These are phyloP conservation scores for Linnemannia schmuckeri DNA, from an alignment of 192 early-diverging fungal species.

Conservation along the genomic window DNA sequence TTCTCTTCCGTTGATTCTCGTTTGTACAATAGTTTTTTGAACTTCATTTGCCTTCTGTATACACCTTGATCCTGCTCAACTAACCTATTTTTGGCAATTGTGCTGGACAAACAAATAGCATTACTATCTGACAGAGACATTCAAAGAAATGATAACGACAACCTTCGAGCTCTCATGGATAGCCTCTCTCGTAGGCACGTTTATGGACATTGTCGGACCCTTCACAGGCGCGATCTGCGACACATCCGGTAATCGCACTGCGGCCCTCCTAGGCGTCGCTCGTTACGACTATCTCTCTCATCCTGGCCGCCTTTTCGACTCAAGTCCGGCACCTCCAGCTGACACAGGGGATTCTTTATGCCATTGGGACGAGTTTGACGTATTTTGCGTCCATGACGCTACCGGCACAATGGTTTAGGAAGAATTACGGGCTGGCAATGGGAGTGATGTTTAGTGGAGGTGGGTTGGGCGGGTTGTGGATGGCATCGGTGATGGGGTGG, in stretches of 20 bases:
- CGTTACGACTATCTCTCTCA: background rate
- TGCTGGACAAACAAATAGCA: background rate
- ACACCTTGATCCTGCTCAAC: too few relatives aligned
- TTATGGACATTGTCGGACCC: background rate
- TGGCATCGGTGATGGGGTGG: background rate
- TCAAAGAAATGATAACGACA: background rate
- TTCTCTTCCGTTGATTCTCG: too few relatives aligned
- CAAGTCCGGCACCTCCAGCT: conserved; percentile 55
- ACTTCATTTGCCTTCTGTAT: too few relatives aligned
- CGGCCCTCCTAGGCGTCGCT: background rate
- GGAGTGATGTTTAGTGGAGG: conserved; percentile 25
- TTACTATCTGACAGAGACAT: conserved; percentile 23
- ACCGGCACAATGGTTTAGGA: conserved; percentile 71
- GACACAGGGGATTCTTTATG: conserved; percentile 69
- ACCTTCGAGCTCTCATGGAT: background rate
- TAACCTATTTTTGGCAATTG: too few relatives aligned
- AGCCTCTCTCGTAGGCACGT: background rate
- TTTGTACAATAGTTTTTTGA: too few relatives aligned
- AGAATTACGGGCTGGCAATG: conserved; percentile 66
- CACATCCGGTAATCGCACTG: background rate
- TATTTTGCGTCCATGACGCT: conserved; percentile 66
- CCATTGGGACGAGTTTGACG: conserved; percentile 63
- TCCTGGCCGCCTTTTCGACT: background rate
- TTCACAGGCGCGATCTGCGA: background rate
- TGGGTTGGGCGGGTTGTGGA: background rate